phyloP scores from a whole-genome alignment of 768 basidiomycete species.

The Boletus barrowsii region DNA sequence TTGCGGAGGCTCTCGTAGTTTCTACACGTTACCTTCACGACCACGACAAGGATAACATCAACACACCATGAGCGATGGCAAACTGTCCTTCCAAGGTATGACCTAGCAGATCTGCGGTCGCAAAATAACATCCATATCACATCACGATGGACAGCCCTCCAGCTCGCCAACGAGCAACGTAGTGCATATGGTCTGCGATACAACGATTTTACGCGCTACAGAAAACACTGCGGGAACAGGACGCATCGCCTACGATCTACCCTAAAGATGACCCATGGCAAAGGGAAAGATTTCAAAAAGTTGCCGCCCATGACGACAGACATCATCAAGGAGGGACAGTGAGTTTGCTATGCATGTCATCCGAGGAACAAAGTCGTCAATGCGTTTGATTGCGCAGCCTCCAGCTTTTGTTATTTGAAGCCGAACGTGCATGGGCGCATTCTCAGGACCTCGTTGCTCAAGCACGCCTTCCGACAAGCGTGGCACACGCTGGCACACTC shows the following conservation, averaged over 20 bases:
- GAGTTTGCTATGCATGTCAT: constrained; percentile 29
- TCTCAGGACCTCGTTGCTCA: constrained; percentile 71
- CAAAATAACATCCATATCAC: background rate
- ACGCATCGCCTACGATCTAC: constrained; percentile 84
- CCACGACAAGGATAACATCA: background rate
- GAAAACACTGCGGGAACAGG: constrained; percentile 90
- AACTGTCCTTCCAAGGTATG: constrained; percentile 42
- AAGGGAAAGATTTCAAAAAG: constrained; percentile 89
- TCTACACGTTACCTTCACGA: constrained; percentile 17
- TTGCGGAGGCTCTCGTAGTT: constrained; percentile 5
- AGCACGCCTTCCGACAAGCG: constrained; percentile 50
- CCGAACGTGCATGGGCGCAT: constrained; percentile 90
- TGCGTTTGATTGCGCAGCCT: constrained; percentile 44
- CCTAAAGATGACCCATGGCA: constrained; percentile 83
- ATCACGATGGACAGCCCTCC: constrained; percentile 56
- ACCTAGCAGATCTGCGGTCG: background rate
- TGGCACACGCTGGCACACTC: constrained; percentile 51
- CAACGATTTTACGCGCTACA: constrained; percentile 85
- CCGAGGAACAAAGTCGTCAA: constrained; percentile 7
- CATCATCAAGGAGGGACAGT: constrained; percentile 85
- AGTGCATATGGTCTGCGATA: constrained; percentile 89
- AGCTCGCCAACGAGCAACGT: constrained; percentile 84
- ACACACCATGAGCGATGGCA: constrained; percentile 24
- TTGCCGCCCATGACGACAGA: constrained; percentile 63
- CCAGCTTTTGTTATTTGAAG: constrained; percentile 82